These are phyloP conservation scores for Candida pseudoviswanathii DNA, from an alignment of 1,139 yeast genomes.

Conservation along the genomic window DNA sequence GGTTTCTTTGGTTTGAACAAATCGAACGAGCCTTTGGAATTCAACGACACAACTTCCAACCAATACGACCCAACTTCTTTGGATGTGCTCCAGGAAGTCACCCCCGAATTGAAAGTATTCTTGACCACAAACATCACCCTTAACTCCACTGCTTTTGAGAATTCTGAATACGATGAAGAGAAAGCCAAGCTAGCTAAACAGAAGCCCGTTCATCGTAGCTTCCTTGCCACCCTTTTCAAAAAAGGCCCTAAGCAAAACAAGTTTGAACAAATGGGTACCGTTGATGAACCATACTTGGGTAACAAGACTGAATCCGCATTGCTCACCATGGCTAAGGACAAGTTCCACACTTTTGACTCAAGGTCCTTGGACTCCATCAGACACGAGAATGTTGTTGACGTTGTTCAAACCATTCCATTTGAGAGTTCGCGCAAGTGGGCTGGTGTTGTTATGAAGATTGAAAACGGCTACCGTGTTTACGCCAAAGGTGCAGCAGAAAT, in stretches of 20 bases:
- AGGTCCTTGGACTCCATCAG: slow-evolving; percentile 43
- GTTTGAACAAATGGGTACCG: slow-evolving; percentile 21
- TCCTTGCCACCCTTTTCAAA: slow-evolving; percentile 22
- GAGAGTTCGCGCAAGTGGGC: slow-evolving; percentile 95
- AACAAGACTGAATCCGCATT: slow-evolving; percentile 95
- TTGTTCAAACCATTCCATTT: slow-evolving; percentile 81
- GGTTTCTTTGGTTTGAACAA: slow-evolving; percentile 57
- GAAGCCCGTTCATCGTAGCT: slow-evolving; percentile 32
- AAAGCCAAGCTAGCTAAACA: slow-evolving; percentile 29
- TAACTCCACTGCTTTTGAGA: slow-evolving; percentile 91
- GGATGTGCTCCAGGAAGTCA: slow-evolving; percentile 34
- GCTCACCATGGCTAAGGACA: slow-evolving; percentile 63
- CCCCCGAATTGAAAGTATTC: slow-evolving; percentile 33
- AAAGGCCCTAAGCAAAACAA: slow-evolving; percentile 19
- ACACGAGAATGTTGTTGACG: slow-evolving; percentile 33
- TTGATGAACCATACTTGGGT: slow-evolving; percentile 72
- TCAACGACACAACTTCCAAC: slow-evolving; percentile 42
- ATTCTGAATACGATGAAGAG: slow-evolving; percentile 45
- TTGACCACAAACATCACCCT: slow-evolving; percentile 65
- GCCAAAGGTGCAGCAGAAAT: slow-evolving; percentile 96
- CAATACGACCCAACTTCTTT: slow-evolving; percentile 28
- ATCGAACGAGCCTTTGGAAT: slow-evolving; percentile 26
- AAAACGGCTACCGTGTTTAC: slow-evolving; percentile 59
- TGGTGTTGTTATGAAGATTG: slow-evolving; percentile 64
- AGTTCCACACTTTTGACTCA: slow-evolving; percentile 48